These are phyloP conservation scores for Nemania diffusa DNA, from an alignment of 2,329 filamentous ascomycete species.

Conservation along the genomic window DNA sequence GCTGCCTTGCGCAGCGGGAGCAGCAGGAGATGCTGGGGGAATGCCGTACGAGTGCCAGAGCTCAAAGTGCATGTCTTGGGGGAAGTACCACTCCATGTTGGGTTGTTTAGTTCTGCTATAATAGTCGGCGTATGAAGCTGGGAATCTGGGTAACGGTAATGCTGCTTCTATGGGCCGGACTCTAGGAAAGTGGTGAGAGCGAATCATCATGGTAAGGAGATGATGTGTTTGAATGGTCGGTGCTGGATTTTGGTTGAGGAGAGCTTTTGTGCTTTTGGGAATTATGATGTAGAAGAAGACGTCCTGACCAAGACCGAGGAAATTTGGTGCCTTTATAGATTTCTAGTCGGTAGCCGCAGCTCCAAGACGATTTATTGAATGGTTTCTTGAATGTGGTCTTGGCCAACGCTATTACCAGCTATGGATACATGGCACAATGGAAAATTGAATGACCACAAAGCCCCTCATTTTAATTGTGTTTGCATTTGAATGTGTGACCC, in stretches of 20 bases:
- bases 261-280: too few relatives aligned
- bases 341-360: neutral
- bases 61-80: conserved; percentile 6
- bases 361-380: neutral
- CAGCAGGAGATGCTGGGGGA: neutral
- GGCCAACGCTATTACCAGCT: too few relatives aligned
- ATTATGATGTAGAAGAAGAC: too few relatives aligned
- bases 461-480: neutral
- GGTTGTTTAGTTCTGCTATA: neutral
- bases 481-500: neutral
- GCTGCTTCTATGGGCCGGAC: too few relatives aligned
- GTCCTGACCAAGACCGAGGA: neutral
- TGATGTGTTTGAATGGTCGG: too few relatives aligned
- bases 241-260: too few relatives aligned
- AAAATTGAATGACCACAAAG: neutral
- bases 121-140: too few relatives aligned
- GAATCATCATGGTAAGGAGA: too few relatives aligned
- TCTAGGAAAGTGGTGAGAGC: too few relatives aligned
- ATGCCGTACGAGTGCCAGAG: neutral
- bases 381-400: neutral
- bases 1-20: neutral
- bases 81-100: conserved; percentile 12
- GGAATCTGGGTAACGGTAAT: too few relatives aligned
- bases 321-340: neutral
- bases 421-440: neutral